phyloP scores from a whole-genome alignment of 208 protist genomes.

The Angomonas ambiguus region DNA sequence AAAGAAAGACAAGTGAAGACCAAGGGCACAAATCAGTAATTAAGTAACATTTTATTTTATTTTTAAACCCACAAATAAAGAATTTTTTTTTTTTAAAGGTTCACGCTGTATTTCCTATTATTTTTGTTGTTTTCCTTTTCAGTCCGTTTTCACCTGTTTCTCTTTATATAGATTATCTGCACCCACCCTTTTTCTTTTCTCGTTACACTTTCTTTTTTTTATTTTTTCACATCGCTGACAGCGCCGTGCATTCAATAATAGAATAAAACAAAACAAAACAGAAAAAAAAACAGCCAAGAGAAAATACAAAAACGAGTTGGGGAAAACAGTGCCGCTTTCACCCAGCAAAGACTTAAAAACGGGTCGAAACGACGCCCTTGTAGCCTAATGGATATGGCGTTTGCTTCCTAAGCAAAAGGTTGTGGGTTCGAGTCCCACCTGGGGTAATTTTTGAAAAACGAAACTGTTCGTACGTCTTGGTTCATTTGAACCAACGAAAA shows the following conservation, averaged over 20 bases:
- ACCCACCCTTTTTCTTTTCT: background rate
- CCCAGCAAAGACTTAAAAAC: too few relatives aligned
- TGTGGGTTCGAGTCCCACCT: constrained; percentile 88
- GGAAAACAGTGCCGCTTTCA: too few relatives aligned
- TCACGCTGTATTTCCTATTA: constrained; percentile 6
- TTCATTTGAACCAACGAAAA: constrained; percentile 11
- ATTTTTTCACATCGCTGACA: too few relatives aligned
- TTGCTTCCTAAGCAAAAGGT: constrained; percentile 89
- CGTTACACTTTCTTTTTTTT: background rate
- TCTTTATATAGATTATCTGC: background rate
- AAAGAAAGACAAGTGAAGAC: constrained; percentile 40
- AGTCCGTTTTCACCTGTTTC: background rate
- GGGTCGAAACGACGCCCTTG: constrained; percentile 24
- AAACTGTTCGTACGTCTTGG: background rate
- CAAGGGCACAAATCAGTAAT: too few relatives aligned
- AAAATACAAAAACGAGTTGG: too few relatives aligned
- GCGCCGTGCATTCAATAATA: too few relatives aligned
- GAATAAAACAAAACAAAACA: too few relatives aligned
- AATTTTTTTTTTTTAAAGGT: background rate
- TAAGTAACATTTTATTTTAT: too few relatives aligned
- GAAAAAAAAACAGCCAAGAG: too few relatives aligned
- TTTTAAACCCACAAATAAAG: background rate
- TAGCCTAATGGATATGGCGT: constrained; percentile 90
- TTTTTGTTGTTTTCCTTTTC: constrained; percentile 7
- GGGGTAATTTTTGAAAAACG: constrained; percentile 69